These are phyloP conservation scores for Tulasnella sp. DNA, from an alignment of 768 basidiomycete genomes.

Conservation along the genomic window DNA sequence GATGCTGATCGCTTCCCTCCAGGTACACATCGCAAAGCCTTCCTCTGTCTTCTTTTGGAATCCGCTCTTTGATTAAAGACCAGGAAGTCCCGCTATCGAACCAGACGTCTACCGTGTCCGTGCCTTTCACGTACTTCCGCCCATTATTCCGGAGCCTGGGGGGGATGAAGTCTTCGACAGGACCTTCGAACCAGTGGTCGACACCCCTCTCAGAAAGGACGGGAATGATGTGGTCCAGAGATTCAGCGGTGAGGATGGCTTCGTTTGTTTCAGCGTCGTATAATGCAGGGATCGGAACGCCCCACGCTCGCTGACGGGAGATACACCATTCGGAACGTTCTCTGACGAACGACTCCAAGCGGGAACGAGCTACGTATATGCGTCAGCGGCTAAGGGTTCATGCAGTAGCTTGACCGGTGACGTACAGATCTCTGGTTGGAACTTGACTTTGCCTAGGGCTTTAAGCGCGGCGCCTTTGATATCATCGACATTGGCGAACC, in stretches of 20 bases:
- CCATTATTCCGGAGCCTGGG: constrained; percentile 36
- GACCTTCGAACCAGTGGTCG: constrained; percentile 87
- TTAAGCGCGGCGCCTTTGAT: constrained; percentile 68
- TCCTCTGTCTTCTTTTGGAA: constrained; percentile 22
- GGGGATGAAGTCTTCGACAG: constrained; percentile 70
- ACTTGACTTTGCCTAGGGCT: constrained; percentile 57
- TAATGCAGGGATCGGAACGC: constrained; percentile 88
- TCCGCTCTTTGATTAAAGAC: constrained; percentile 48
- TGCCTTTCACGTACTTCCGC: constrained; percentile 60
- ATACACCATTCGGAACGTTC: constrained; percentile 98
- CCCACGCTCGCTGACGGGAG: constrained; percentile 95
- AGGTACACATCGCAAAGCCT: constrained; percentile 71
- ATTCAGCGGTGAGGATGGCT: constrained; percentile 50
- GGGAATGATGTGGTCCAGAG: constrained; percentile 61
- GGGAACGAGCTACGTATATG: constrained; percentile 52
- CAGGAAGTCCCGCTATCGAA: constrained; percentile 96
- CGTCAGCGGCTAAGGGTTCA: neutral
- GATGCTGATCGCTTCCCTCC: constrained; percentile 95
- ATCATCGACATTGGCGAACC: constrained; percentile 86
- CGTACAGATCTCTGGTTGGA: constrained; percentile 67
- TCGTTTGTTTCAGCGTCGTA: constrained; percentile 51
- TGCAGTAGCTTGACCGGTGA: constrained; percentile 9
- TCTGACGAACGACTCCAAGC: constrained; percentile 76
- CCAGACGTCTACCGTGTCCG: constrained; percentile 99
- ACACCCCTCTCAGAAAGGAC: constrained; percentile 65